These are phyloP conservation scores for Hypoxylon subgilvum DNA, from an alignment of 495 filamentous ascomycete species.

Conservation along the genomic window DNA sequence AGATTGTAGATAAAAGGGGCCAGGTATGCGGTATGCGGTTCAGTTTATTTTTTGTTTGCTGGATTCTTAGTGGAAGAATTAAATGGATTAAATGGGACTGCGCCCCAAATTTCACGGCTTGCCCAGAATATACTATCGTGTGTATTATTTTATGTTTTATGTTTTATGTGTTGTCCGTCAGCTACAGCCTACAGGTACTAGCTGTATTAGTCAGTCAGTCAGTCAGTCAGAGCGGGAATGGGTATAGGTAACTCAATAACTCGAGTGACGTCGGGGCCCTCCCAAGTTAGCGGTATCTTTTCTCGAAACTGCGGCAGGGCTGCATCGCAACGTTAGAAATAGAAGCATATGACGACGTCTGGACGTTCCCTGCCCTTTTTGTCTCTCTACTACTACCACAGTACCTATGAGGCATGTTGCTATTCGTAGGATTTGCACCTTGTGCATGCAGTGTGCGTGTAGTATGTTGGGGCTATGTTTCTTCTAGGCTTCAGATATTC, in stretches of 20 bases:
- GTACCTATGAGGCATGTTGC: not conserved
- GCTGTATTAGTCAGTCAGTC: too few species aligned
- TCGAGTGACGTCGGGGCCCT: too few species aligned
- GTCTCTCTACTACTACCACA: not conserved
- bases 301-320: too few species aligned
- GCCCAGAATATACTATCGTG: too few species aligned
- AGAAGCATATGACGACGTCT: constrained; percentile 26
- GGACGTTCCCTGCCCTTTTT: constrained; percentile 12
- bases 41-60: not conserved
- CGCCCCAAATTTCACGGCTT: too few species aligned
- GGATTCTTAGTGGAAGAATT: not conserved
- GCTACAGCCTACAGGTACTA: too few species aligned
- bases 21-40: not conserved
- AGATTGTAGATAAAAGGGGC: not conserved
- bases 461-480: constrained; percentile 22
- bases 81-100: too few species aligned
- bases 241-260: too few species aligned
- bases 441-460: not conserved
- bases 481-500: not conserved
- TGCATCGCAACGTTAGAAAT: constrained; percentile 24
- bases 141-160: too few species aligned
- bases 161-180: too few species aligned
- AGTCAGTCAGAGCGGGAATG: too few species aligned
- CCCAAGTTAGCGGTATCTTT: too few species aligned
- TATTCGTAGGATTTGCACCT: constrained; percentile 4